phyloP scores from a whole-genome alignment of 352 stramenopile species.

The Elongisporangium anandrum region DNA sequence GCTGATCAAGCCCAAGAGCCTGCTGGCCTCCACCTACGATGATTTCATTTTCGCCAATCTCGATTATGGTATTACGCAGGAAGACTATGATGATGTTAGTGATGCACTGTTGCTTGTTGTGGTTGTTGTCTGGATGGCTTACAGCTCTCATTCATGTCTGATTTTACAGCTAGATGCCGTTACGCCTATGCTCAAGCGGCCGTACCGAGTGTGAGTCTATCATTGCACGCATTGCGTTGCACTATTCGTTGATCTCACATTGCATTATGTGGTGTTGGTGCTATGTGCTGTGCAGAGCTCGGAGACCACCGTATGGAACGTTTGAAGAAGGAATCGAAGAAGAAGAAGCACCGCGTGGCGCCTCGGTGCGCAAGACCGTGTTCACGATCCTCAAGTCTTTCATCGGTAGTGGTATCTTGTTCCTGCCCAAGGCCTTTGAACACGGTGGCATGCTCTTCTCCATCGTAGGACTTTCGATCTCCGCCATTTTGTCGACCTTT shows the following conservation, averaged over 20 bases:
- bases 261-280: not conserved
- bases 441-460: conserved; percentile 70
- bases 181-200: not conserved
- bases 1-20: conserved; percentile 11
- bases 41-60: conserved; percentile 52
- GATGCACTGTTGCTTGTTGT: not conserved
- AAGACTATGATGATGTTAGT: conserved; percentile 30
- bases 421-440: conserved; percentile 63
- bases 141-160: not conserved
- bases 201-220: not conserved
- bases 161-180: not conserved
- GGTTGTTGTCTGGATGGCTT: not conserved
- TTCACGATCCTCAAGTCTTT: conserved; percentile 77
- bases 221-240: not conserved
- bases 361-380: conserved; percentile 43
- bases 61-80: conserved; percentile 29
- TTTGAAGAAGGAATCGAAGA: not conserved
- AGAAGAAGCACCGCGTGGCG: conserved; percentile 11
- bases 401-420: conserved; percentile 64
- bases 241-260: not conserved
- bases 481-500: conserved; percentile 45
- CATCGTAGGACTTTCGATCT: conserved; percentile 34
- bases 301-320: not conserved
- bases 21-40: conserved; percentile 45
- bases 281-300: not conserved